Evolutionary conservation across 108 stramenopile genomes (phyloP).

Genomic region (Licmophora abbreviata): DNA sequence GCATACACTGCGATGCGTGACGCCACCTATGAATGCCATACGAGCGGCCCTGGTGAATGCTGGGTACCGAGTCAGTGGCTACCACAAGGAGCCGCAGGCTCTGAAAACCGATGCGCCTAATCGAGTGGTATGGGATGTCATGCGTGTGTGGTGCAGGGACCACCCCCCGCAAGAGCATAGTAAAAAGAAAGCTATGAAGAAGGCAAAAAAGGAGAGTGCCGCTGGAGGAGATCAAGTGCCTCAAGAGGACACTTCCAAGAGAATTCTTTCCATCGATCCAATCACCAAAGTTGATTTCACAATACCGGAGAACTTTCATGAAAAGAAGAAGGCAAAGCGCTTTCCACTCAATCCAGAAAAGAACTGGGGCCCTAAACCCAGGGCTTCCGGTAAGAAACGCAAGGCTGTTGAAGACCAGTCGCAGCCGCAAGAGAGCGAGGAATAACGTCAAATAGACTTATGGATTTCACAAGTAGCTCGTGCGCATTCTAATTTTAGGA

Average conservation of each 20-base stretch:
- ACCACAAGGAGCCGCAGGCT: conserved; percentile 91
- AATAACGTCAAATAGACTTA: too few relatives aligned
- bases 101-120: conserved; percentile 95
- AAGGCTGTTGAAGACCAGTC: conserved; percentile 15
- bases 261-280: conserved; percentile 66
- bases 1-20: conserved; percentile 49
- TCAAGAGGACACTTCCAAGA: conserved; percentile 21
- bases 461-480: too few relatives aligned
- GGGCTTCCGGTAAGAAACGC: conserved; percentile 48
- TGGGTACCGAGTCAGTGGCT: conserved; percentile 86
- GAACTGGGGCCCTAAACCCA: conserved; percentile 85
- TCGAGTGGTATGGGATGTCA: conserved; percentile 88
- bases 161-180: conserved; percentile 52
- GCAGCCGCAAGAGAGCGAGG: background rate
- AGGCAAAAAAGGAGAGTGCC: conserved; percentile 1
- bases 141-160: conserved; percentile 83
- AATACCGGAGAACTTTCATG: conserved; percentile 14
- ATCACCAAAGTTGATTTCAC: conserved; percentile 61
- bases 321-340: conserved; percentile 39
- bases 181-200: conserved; percentile 26
- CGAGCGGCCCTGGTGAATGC: conserved; percentile 86
- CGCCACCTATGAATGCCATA: conserved; percentile 65
- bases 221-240: conserved; percentile 9
- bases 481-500: too few relatives aligned
- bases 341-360: conserved; percentile 81